Evolutionary conservation across 2,329 filamentous ascomycete species (phyloP).

Genomic region (Fusarium dlaminii): DNA sequence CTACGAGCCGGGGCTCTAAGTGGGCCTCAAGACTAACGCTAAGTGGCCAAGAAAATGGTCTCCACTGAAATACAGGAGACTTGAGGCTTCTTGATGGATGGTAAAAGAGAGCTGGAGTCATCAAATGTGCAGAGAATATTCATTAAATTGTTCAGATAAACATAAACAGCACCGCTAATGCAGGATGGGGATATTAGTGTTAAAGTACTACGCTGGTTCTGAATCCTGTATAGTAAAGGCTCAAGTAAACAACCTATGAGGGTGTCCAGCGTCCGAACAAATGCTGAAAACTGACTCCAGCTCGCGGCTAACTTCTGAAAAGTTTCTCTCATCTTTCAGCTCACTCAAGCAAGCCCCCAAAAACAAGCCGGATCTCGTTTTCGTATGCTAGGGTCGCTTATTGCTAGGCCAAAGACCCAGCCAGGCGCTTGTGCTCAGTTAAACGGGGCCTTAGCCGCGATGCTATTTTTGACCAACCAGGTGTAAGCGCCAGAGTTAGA

Average conservation of each 20-base stretch:
- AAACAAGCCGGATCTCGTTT: background rate
- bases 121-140: background rate
- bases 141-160: background rate
- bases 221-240: background rate
- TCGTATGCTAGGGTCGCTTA: constrained; percentile 16
- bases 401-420: background rate
- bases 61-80: background rate
- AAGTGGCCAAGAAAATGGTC: constrained; percentile 1
- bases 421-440: background rate
- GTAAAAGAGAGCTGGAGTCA: background rate
- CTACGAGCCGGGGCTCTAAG: background rate
- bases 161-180: accelerated
- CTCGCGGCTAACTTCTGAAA: background rate
- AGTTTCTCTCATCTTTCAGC: background rate
- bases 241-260: background rate
- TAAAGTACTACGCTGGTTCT: too few species aligned
- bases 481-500: background rate
- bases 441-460: constrained; percentile 25
- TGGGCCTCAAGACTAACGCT: background rate
- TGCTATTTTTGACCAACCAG: constrained; percentile 34
- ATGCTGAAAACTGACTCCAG: background rate
- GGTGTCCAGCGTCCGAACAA: background rate
- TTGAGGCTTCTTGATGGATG: background rate
- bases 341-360: background rate
- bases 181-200: background rate